A percentile compares a stretch with the other conserved stretches of the same genome.
phyloP scores from a whole-genome alignment of 176 grass and related monocot species.

The Zizania latifolia region DNA sequence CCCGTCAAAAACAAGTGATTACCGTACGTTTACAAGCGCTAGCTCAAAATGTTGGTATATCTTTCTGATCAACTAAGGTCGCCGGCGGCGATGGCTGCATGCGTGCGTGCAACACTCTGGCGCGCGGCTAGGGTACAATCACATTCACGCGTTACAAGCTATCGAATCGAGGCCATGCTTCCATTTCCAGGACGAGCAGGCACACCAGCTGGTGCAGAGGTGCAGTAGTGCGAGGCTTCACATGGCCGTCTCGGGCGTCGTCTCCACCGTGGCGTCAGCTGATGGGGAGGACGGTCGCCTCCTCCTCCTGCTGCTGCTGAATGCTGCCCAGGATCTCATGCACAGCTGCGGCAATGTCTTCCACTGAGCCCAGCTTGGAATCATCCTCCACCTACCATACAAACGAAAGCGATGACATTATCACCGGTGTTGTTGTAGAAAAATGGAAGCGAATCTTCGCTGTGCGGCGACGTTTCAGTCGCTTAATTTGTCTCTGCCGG shows the following conservation, averaged over 20 bases:
- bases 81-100: neutral
- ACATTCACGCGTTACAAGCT: conserved; percentile 5
- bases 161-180: conserved; percentile 5
- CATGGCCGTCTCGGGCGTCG: conserved; percentile 13
- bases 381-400: conserved; percentile 59
- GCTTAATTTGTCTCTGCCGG: conserved; percentile 14
- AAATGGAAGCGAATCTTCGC: conserved; percentile 10
- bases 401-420: conserved; percentile 1
- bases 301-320: conserved; percentile 20
- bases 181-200: conserved; percentile 1
- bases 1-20: neutral
- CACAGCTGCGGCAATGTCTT: conserved; percentile 54
- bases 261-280: conserved; percentile 16
- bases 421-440: neutral
- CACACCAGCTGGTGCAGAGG: neutral
- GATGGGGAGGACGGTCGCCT: conserved; percentile 4
- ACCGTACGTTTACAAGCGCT: neutral
- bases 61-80: neutral
- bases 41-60: neutral
- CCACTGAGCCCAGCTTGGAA: conserved; percentile 57
- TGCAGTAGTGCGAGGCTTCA: neutral
- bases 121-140: conserved; percentile 16
- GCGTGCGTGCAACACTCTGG: neutral
- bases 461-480: neutral
- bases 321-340: conserved; percentile 52